Evolutionary conservation across 176 grass and related monocot genomes (phyloP).

Genomic region (Coix lacrymajobi): DNA sequence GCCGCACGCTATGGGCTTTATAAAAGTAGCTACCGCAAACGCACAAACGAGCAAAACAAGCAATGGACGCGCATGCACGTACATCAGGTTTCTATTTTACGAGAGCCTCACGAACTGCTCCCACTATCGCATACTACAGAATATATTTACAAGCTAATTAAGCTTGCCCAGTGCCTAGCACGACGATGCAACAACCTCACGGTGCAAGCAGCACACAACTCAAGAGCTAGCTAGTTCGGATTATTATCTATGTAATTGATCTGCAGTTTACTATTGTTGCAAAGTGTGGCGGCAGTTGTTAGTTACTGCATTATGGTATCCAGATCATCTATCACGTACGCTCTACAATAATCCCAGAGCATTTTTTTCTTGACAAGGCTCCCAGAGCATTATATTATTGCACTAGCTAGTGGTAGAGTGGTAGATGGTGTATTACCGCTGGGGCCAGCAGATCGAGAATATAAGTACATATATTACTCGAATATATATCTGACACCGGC

Average conservation of each 20-base stretch:
- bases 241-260: not conserved
- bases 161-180: not conserved
- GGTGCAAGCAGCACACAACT: not conserved
- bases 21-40: not conserved
- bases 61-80: not conserved
- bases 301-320: not conserved
- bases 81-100: not conserved
- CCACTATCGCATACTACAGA: not conserved
- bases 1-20: not conserved
- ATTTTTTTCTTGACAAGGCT: too few relatives aligned
- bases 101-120: not conserved
- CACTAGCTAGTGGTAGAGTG: not conserved
- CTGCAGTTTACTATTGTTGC: not conserved
- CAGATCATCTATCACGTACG: not conserved
- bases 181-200: not conserved
- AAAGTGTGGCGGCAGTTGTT: slow-evolving; percentile 10
- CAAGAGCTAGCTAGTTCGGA: not conserved
- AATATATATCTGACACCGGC: too few relatives aligned
- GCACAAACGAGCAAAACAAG: not conserved
- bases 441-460: not conserved
- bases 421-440: not conserved
- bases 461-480: too few relatives aligned
- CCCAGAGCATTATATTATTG: not conserved
- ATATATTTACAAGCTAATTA: not conserved
- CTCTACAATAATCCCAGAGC: not conserved